Evolutionary conservation across 2,329 filamentous ascomycete genomes (phyloP), one percentile per base, ranked within the genome.

Genomic region (Plenodomus lindquistii): DNA sequence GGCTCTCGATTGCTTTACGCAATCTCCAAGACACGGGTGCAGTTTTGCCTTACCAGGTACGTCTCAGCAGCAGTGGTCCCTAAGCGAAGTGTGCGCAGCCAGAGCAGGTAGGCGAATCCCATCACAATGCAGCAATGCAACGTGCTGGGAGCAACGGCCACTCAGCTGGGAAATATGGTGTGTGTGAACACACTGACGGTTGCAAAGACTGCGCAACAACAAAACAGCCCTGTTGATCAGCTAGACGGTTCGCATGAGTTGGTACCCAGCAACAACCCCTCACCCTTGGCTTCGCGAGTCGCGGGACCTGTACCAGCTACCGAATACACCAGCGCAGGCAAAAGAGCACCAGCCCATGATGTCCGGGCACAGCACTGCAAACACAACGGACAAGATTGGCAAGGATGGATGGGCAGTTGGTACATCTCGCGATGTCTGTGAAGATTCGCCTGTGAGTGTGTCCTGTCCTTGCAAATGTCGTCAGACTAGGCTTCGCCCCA

Each of bases 11-110:
- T 15, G 38, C 34, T 42, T 44, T 44, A 37, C 15, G 15, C 16
- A 10, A 34, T 36, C 27, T 22, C 31, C 27, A 43, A 31, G 39
- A 41, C 17, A 40, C n/a, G 17, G 21, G 36, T 38, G 21, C 40
- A 16, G 29, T 42, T 44, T 42, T 54, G 27, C 49, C 51, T 27
- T 35, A 51, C 42, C 44, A 54, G 60, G 60, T 63, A 61, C 61
- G 58, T 48, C 56, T 15, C 20, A 16, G 40, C 45, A 44, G 27
- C 34, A 15, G 35, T 31, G 35, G 27, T 40, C n/a, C 19, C 15
- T 56, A 62, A 59, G 51, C 50, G 48, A 59, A 44, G 40, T 36
- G 38, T 46, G 48, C 36, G 17, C 34, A 39, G 31, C 45, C 41
- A 31, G 27, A 11, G 6, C 27, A 31, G 11, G 10, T 18, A 18